Percentiles rank a stretch among this genome's conserved stretches.
phyloP scores from a whole-genome alignment of 106 monocot genomes.

The Triglochin maritima region DNA sequence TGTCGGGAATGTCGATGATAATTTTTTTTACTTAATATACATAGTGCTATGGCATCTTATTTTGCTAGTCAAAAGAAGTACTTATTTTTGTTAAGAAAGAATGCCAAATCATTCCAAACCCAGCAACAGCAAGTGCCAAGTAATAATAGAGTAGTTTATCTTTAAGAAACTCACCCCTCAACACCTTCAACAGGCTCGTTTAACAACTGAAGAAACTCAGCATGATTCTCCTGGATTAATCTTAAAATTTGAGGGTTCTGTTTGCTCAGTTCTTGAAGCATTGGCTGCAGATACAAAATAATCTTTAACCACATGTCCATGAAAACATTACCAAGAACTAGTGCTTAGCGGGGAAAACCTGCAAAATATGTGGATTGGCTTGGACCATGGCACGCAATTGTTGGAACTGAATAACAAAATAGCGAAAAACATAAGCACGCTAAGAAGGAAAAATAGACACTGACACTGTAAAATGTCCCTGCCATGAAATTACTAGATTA shows the following conservation, averaged over 20 bases:
- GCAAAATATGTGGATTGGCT: conserved; percentile 95
- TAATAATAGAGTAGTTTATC: neutral
- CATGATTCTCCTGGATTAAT: conserved; percentile 85
- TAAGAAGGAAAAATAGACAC: too few relatives aligned
- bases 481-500: too few relatives aligned
- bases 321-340: too few relatives aligned
- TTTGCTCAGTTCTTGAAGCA: conserved; percentile 93
- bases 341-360: conserved; percentile 28
- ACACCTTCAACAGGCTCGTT: conserved; percentile 49
- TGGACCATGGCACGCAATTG: conserved; percentile 87
- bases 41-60: too few relatives aligned
- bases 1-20: too few relatives aligned
- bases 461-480: too few relatives aligned
- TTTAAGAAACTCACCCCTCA: conserved; percentile 38
- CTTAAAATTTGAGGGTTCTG: conserved; percentile 89
- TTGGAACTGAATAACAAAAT: conserved; percentile 41
- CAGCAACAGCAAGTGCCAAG: too few relatives aligned
- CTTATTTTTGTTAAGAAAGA: too few relatives aligned
- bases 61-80: too few relatives aligned
- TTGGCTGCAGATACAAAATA: conserved; percentile 41
- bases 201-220: conserved; percentile 90
- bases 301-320: neutral
- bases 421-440: neutral
- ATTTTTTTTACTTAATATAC: too few relatives aligned
- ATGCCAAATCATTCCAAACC: too few relatives aligned